Base-by-base conservation (phyloP, 164 flowering plant species). In the Vitis rupestris region DNA sequence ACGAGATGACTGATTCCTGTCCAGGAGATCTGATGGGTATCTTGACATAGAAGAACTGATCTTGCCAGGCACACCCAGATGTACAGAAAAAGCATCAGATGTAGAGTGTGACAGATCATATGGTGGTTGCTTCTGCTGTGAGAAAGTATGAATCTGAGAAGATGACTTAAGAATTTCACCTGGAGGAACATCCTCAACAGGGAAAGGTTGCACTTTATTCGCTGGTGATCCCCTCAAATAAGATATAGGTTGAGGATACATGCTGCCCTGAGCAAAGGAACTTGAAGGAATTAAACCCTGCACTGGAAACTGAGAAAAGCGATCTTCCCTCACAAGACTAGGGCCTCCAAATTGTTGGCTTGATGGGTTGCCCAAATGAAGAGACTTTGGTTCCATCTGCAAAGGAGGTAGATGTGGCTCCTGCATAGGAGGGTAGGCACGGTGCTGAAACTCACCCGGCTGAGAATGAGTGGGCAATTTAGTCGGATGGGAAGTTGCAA, bases 1-100 rank as follows among this genome's bases (percentile, higher is more conserved):
- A 3, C 29, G 75, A 69, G 86, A 59, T 8, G 77, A 61, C 30
- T 74, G 76, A 70, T 72, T 76, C 71, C 62, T 65, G 12, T 77
- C 85, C n/a, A 53, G 70, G 64, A 73, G 52, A 79, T 79, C 82
- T 50, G 84, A 70, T 9, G 77, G 66, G 44, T 71, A 73, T 71
- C 67, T 72, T 48, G 78, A 50, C 19, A 70, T 31, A 56, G 77
- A 63, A 66, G 85, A 69, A 56, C 23, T 75, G 30, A 66, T 17
- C 51, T 74, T 79, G 19, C 67, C 78, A 61, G 80, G 69, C 61
- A 78, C 61, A 74, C 67, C 72, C 60, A 65, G 19, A 67, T 63
- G 67, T 44, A 59, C 57, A 74, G 82, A 59, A 66, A 61, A 48
- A 59, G 70, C 60, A 57, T 72, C 82, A 64, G 76, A 16, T 2